Evolutionary conservation across 129 eudicot genomes (phyloP).

Genomic region (Tagetes erecta): DNA sequence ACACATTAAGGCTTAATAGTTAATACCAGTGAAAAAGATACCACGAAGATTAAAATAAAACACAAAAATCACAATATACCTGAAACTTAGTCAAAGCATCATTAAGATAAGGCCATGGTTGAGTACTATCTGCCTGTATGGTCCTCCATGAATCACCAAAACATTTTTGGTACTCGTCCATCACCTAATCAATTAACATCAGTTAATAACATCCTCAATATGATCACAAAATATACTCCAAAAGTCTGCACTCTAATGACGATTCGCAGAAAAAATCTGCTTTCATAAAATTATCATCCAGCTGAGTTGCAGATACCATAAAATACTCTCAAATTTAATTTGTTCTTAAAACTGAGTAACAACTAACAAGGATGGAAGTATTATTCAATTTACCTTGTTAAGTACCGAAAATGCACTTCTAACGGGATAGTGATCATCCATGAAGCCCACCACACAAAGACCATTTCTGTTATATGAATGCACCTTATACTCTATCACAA

Average conservation of each 20-base stretch:
- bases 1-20: conserved; percentile 1
- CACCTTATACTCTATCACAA: conserved; percentile 44
- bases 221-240: background rate
- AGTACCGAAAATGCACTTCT: conserved; percentile 90
- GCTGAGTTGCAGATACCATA: background rate
- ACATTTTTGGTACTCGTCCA: conserved; percentile 81
- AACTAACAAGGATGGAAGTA: background rate
- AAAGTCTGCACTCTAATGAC: background rate
- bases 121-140: conserved; percentile 59
- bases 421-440: conserved; percentile 97
- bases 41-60: background rate
- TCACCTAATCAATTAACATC: conserved; percentile 46
- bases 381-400: conserved; percentile 51
- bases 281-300: background rate
- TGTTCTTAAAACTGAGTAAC: background rate
- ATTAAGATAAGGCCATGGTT: conserved; percentile 86
- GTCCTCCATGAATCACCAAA: conserved; percentile 92
- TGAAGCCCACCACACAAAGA: conserved; percentile 78
- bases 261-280: background rate
- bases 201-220: background rate
- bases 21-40: background rate
- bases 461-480: conserved; percentile 67
- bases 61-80: conserved; percentile 38
- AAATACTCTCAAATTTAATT: background rate
- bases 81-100: conserved; percentile 86